Evolutionary conservation across 2,329 filamentous ascomycete genomes (phyloP).

Genomic region (Fusarium vanettenii): DNA sequence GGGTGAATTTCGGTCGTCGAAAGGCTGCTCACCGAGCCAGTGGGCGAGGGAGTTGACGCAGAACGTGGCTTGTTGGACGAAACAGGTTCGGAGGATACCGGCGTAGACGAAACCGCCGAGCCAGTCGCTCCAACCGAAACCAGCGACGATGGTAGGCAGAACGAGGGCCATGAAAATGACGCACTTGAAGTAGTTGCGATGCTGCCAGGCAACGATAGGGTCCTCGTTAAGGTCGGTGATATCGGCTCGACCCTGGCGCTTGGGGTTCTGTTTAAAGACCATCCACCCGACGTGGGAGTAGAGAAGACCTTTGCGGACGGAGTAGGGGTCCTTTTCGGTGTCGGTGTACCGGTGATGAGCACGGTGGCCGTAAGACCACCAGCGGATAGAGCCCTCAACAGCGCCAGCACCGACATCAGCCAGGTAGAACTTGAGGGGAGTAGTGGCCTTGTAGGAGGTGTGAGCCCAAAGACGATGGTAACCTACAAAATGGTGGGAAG

Average conservation of each 20-base stretch:
- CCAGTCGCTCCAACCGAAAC: conserved; percentile 85
- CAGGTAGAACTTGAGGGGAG: conserved; percentile 84
- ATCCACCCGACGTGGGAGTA: conserved; percentile 89
- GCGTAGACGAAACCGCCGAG: conserved; percentile 70
- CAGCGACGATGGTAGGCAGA: conserved; percentile 80
- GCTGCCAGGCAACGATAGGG: conserved; percentile 86
- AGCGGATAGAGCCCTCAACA: conserved; percentile 80
- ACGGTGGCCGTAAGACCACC: conserved; percentile 89
- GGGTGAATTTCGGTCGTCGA: conserved; percentile 91
- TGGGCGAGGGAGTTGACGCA: too few relatives aligned
- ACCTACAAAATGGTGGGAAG: conserved; percentile 32
- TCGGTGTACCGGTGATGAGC: conserved; percentile 93
- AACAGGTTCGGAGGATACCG: too few relatives aligned
- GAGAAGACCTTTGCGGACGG: conserved; percentile 86
- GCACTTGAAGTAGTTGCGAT: conserved; percentile 85
- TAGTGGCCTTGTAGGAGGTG: conserved; percentile 81
- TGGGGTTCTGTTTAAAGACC: conserved; percentile 93
- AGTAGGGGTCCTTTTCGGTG: conserved; percentile 92
- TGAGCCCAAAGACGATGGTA: conserved; percentile 85
- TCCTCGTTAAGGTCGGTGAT: conserved; percentile 91
- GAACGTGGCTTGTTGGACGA: too few relatives aligned
- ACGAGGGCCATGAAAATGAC: conserved; percentile 81
- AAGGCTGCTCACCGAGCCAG: conserved; percentile 69
- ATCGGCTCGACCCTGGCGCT: conserved; percentile 87
- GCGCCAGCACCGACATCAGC: conserved; percentile 65